A percentile compares a stretch with the other conserved stretches of the same genome.
Conservation (phyloP, 2,329 filamentous ascomycete species). For the Blastomyces emzantsi region DNA sequence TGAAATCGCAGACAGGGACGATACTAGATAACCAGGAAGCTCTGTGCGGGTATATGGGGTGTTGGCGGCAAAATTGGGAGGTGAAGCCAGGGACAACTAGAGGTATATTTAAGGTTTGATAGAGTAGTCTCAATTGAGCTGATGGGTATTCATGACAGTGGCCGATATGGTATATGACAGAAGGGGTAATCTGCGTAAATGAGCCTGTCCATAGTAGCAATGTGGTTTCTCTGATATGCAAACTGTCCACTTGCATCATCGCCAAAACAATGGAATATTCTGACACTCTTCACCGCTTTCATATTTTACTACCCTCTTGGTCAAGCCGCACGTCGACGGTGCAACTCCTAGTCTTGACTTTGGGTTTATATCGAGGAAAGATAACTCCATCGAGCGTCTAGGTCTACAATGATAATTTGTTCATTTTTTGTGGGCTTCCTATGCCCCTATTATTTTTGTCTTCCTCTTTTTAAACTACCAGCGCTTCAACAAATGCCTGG, state of each 20-base stretch:
- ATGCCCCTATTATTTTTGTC: neutral
- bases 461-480: neutral
- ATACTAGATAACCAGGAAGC: neutral
- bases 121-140: neutral
- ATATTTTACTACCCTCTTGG: too few relatives aligned
- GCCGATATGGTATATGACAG: neutral
- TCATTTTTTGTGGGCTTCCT: neutral
- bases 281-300: constrained; percentile 31
- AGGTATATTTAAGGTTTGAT: neutral
- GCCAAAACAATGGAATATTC: constrained; percentile 8
- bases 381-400: neutral
- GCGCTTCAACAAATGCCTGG: too few relatives aligned
- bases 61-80: neutral
- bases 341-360: too few relatives aligned
- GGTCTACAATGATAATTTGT: neutral
- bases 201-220: neutral
- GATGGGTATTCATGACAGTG: neutral
- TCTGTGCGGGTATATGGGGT: neutral
- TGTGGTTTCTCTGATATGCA: constrained; percentile 13
- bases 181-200: neutral
- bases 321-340: too few relatives aligned
- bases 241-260: constrained; percentile 12
- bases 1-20: neutral
- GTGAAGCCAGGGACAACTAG: neutral
- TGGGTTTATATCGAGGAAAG: neutral